These are phyloP conservation scores for Suillus subluteus DNA, from an alignment of 768 basidiomycete species.

Conservation along the genomic window DNA sequence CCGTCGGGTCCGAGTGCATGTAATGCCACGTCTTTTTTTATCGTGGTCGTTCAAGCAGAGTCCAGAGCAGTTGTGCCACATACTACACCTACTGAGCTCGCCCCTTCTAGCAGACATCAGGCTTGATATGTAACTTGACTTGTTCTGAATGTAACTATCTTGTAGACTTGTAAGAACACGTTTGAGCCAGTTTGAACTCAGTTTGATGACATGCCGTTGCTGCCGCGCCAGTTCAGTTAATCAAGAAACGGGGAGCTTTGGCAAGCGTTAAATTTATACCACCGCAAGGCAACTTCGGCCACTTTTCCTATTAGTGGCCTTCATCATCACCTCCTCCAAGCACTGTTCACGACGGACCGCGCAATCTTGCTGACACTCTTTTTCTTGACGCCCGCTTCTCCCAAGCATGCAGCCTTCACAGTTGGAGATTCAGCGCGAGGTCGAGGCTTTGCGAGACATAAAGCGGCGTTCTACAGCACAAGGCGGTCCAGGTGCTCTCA, in stretches of 20 bases:
- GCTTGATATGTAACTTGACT: conserved; percentile 1
- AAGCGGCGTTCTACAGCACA: conserved; percentile 78
- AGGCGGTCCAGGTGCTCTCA: conserved; percentile 75
- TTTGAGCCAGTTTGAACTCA: conserved; percentile 15
- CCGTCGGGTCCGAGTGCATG: conserved; percentile 9
- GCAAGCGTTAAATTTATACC: conserved; percentile 9
- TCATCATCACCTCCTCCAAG: conserved; percentile 13
- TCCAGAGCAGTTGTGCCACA: not conserved
- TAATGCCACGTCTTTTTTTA: not conserved
- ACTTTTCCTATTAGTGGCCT: conserved; percentile 11
- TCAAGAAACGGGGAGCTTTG: conserved; percentile 2
- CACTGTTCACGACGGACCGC: conserved; percentile 18
- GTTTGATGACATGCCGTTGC: conserved; percentile 11
- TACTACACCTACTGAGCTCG: not conserved
- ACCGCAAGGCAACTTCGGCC: conserved; percentile 5
- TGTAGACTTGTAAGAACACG: not conserved
- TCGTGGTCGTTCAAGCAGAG: not conserved
- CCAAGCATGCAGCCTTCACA: conserved; percentile 71
- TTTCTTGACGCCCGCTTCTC: conserved; percentile 14
- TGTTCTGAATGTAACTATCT: conserved; percentile 3
- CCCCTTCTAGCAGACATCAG: not conserved
- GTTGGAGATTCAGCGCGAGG: conserved; percentile 85
- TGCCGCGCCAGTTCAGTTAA: conserved; percentile 11
- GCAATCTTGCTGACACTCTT: conserved; percentile 15
- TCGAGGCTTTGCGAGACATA: conserved; percentile 83